Conservation (phyloP, 2,329 filamentous ascomycete genomes). For the Ascocoryne sarcoides region DNA sequence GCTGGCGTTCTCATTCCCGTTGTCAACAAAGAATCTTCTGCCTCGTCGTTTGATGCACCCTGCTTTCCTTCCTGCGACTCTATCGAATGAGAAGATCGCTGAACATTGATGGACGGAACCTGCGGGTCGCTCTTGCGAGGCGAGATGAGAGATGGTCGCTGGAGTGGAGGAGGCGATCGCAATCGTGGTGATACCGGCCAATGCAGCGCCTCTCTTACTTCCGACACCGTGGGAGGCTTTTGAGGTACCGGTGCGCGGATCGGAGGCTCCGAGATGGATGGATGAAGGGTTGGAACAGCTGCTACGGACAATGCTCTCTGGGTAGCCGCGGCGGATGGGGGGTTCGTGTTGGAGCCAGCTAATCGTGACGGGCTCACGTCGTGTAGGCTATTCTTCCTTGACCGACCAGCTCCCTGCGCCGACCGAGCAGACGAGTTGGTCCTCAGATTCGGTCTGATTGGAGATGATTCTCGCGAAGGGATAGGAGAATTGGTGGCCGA, state of each 20-base stretch:
- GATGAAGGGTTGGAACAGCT: conserved; percentile 57
- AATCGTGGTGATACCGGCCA: conserved; percentile 73
- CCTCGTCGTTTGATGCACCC: conserved; percentile 16
- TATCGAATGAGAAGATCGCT: conserved; percentile 36
- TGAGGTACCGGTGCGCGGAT: conserved; percentile 55
- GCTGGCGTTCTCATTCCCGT: conserved; percentile 49
- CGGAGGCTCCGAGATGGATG: conserved; percentile 49
- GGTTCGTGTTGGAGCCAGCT: conserved; percentile 38
- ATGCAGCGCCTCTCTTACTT: conserved; percentile 50
- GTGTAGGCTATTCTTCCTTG: conserved; percentile 56
- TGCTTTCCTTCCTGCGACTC: conserved; percentile 29
- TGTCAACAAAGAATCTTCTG: conserved; percentile 21
- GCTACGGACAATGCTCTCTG: conserved; percentile 60
- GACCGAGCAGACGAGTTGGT: conserved; percentile 18
- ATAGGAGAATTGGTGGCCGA: conserved; percentile 36
- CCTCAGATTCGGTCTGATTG: conserved; percentile 27
- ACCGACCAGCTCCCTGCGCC: conserved; percentile 36
- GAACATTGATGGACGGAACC: conserved; percentile 43
- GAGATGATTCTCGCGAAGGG: conserved; percentile 41
- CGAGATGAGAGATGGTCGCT: conserved; percentile 37
- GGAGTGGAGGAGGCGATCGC: conserved; percentile 63
- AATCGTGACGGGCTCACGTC: conserved; percentile 55
- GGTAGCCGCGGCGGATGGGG: conserved; percentile 49
- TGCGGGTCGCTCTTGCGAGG: conserved; percentile 42
- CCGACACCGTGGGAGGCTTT: conserved; percentile 44